A percentile compares a stretch with the other conserved stretches of the same genome.
Conservation (phyloP, 768 basidiomycete genomes). For the Saitozyma podzolica region DNA sequence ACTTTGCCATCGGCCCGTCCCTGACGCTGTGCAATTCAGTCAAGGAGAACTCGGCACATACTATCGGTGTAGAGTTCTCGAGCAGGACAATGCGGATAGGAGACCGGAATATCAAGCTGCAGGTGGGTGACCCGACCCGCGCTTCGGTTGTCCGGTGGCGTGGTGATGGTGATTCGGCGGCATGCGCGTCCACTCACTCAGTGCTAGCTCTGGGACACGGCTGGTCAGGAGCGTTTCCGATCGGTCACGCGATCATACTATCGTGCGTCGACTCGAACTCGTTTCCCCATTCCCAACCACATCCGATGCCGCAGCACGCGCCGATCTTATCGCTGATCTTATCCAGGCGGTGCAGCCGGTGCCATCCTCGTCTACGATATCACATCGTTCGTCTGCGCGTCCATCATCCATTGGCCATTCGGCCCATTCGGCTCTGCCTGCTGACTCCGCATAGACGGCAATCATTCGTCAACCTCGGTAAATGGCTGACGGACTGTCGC, state of each 20-base stretch:
- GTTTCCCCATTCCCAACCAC: neutral
- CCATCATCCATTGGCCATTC: neutral
- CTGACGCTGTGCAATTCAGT: constrained; percentile 58
- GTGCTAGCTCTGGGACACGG: constrained; percentile 87
- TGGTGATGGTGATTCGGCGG: neutral
- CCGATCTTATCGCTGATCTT: neutral
- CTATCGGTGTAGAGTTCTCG: constrained; percentile 97
- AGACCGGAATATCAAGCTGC: constrained; percentile 91
- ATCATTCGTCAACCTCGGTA: constrained; percentile 76
- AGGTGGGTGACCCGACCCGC: constrained; percentile 60
- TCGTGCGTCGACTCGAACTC: constrained; percentile 43
- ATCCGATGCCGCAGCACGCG: neutral
- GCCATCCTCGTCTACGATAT: constrained; percentile 55
- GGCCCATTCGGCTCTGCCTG: constrained; percentile 3
- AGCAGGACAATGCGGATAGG: constrained; percentile 89
- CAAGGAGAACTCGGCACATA: constrained; percentile 95
- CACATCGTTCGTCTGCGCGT: constrained; percentile 53
- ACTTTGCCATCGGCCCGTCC: constrained; percentile 15
- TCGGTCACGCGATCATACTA: constrained; percentile 87
- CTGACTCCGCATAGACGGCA: constrained; percentile 64
- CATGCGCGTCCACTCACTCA: constrained; percentile 5
- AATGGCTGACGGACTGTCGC: constrained; percentile 91
- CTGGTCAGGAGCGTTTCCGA: constrained; percentile 94
- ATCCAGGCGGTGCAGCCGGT: constrained; percentile 64
- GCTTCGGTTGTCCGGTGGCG: neutral